These are phyloP conservation scores for Solanum hybrid DNA, from an alignment of 305 asterid genomes.

Conservation along the genomic window DNA sequence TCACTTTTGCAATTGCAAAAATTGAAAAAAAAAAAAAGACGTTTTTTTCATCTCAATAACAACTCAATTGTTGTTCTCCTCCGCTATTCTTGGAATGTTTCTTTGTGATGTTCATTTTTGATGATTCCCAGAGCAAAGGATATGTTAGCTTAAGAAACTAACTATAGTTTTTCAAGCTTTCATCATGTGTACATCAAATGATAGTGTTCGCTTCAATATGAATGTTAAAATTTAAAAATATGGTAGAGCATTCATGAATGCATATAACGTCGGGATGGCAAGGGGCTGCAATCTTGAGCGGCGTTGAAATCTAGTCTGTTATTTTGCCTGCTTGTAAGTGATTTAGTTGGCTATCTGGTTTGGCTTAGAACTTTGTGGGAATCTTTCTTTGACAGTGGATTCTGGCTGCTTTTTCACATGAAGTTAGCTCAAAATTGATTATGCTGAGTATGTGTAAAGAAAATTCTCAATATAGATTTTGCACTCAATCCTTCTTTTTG, in stretches of 20 bases:
- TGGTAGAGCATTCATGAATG: neutral
- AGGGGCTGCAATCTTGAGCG: neutral
- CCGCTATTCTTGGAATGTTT: neutral
- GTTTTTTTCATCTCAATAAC: neutral
- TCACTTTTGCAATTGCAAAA: neutral
- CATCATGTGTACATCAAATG: neutral
- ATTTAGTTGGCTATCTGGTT: neutral
- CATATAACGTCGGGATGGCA: neutral
- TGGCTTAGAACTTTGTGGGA: neutral
- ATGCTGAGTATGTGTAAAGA: neutral
- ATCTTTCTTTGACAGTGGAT: neutral
- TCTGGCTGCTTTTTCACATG: neutral
- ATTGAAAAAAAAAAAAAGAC: neutral
- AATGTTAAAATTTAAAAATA: neutral
- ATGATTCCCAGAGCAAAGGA: neutral
- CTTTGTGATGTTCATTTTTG: neutral
- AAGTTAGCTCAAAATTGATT: neutral
- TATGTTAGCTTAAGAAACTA: neutral
- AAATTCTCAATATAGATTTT: neutral
- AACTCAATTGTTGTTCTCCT: neutral
- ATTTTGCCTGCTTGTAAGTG: neutral
- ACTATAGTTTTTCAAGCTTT: neutral
- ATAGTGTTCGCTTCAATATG: neutral
- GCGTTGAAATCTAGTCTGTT: neutral
- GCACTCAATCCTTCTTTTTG: neutral